phyloP scores from a whole-genome alignment of 257 asterid genomes.

The Fraxinus anomala region DNA sequence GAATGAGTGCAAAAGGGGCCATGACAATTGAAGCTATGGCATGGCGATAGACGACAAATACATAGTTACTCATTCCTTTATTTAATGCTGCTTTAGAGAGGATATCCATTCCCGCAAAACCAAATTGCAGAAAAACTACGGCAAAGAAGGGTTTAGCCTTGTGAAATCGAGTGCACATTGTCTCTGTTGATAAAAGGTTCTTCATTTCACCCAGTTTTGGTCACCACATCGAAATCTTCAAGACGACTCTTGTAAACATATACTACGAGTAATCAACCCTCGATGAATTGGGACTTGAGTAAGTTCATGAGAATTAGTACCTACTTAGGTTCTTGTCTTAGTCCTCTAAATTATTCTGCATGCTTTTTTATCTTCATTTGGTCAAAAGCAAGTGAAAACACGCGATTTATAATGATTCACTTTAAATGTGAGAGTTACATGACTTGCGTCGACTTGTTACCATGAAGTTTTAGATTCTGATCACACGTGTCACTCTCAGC shows the following conservation, averaged over 20 bases:
- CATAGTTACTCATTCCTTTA: slow-evolving; percentile 94
- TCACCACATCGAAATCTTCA: neutral
- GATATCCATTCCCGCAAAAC: slow-evolving; percentile 91
- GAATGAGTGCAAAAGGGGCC: slow-evolving; percentile 76
- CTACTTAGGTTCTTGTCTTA: neutral
- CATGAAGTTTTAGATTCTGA: no score
- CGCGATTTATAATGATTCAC: no score
- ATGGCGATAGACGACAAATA: slow-evolving; percentile 84
- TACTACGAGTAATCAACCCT: neutral
- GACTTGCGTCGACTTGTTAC: neutral
- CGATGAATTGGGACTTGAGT: neutral
- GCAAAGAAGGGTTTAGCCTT: slow-evolving; percentile 71
- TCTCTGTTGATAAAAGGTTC: neutral
- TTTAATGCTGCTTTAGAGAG: slow-evolving; percentile 81
- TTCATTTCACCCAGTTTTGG: neutral
- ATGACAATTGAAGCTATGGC: slow-evolving; percentile 75
- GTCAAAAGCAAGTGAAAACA: no score
- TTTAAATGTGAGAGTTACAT: no score
- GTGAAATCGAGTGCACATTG: slow-evolving; percentile 18
- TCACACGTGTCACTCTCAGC: no score
- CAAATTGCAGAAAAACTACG: slow-evolving; percentile 77
- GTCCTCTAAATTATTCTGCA: neutral
- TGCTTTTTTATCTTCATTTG: neutral
- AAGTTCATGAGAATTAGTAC: neutral
- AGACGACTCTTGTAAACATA: neutral